These are phyloP conservation scores for Astrothelium subdiscretum DNA, from an alignment of 495 filamentous ascomycete species.

Conservation along the genomic window DNA sequence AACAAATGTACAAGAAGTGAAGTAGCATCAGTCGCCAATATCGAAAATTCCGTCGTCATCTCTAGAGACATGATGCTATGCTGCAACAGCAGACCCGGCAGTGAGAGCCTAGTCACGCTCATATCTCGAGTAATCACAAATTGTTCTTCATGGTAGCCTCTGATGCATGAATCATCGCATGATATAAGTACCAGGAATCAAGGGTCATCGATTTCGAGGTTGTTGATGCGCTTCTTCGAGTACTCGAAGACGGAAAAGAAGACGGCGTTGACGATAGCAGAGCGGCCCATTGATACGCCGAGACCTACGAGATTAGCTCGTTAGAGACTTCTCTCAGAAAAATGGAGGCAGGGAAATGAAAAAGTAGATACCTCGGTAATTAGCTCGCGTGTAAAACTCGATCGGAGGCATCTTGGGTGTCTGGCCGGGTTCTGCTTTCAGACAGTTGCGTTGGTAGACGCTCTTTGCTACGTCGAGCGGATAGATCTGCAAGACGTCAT, in stretches of 20 bases:
- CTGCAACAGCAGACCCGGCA: not conserved
- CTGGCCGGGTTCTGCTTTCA: slow-evolving; percentile 52
- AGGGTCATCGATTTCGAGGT: slow-evolving; percentile 31
- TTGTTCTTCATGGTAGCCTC: not conserved
- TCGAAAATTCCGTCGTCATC: not conserved
- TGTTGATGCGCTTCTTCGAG: slow-evolving; percentile 59
- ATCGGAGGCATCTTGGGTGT: slow-evolving; percentile 50
- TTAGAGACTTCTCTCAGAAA: not conserved
- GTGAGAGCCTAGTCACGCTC: not conserved
- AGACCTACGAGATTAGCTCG: slow-evolving; percentile 38
- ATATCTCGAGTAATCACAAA: not conserved
- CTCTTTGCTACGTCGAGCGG: slow-evolving; percentile 77
- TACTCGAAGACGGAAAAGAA: slow-evolving; percentile 73
- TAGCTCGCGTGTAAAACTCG: slow-evolving; percentile 54
- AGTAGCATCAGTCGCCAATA: not conserved
- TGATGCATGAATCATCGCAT: not conserved
- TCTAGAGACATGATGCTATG: not conserved
- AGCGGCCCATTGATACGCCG: slow-evolving; percentile 67
- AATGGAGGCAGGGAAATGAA: not conserved
- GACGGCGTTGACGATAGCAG: slow-evolving; percentile 60
- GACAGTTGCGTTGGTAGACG: slow-evolving; percentile 68
- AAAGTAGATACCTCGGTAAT: slow-evolving; percentile 47
- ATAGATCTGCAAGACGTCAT: slow-evolving; percentile 39
- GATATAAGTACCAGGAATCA: not conserved
- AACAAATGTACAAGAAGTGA: not conserved